Evolutionary conservation across 768 basidiomycete genomes (phyloP).

Genomic region (Cytidiella melzeri): DNA sequence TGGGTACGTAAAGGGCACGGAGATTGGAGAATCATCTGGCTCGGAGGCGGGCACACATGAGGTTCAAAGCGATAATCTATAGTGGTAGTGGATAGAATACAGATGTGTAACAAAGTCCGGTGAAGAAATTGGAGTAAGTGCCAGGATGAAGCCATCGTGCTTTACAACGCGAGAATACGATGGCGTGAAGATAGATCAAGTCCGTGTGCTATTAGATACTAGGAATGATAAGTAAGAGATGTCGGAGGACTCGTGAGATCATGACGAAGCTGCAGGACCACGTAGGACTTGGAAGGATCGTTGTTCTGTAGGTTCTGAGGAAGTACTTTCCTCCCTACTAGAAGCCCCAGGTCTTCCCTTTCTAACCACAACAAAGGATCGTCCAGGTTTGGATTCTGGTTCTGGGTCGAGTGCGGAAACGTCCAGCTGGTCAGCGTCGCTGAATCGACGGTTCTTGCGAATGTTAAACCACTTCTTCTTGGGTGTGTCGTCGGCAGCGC

Average conservation of each 20-base stretch:
- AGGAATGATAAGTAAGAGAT: not conserved
- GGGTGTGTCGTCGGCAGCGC: conserved; percentile 27
- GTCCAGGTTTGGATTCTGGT: too few species aligned
- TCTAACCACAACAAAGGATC: conserved; percentile 31
- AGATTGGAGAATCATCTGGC: conserved; percentile 81
- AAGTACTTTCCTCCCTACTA: conserved; percentile 3
- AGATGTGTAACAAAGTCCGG: not conserved
- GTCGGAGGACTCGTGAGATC: not conserved
- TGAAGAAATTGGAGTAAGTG: not conserved
- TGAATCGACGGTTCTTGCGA: conserved; percentile 52
- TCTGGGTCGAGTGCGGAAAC: conserved; percentile 11
- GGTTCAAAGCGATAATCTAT: conserved; percentile 18
- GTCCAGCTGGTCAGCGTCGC: conserved; percentile 42
- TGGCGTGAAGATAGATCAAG: conserved; percentile 3
- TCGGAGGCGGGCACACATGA: conserved; percentile 49
- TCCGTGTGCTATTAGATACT: conserved; percentile 9
- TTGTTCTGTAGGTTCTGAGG: conserved; percentile 11
- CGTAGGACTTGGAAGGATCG: conserved; percentile 25
- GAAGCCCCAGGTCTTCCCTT: conserved; percentile 19
- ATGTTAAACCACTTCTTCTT: conserved; percentile 71
- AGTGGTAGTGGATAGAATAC: not conserved
- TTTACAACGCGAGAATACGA: not conserved
- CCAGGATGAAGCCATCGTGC: not conserved
- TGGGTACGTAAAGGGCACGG: conserved; percentile 69
- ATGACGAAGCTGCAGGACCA: conserved; percentile 19